Evolutionary conservation across 2,329 filamentous ascomycete genomes (phyloP), one percentile per base, ranked within the genome.

Genomic region (Penicillium sumatraense): DNA sequence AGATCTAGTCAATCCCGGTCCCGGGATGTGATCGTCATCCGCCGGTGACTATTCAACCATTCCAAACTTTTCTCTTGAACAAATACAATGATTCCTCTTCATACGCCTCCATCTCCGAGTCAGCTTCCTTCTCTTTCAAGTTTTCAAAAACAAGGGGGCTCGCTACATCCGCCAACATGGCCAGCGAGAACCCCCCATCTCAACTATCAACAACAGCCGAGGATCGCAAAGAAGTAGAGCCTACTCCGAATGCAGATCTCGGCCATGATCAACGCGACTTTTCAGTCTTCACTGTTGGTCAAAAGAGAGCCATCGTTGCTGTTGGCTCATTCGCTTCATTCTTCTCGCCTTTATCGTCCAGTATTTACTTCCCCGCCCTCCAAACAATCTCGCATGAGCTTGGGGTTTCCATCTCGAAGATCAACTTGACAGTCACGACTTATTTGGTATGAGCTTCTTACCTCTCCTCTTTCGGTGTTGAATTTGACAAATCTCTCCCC

Each of bases 351-450:
- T 62, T 68, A 40, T 77, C 74, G 1, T 64, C 64, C 0, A 72
- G 60, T 16, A 74, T 74, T 27, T 75, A 74, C 51, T 69, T 72
- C 18, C 74, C 74, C 3, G 72, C 72, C 1, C 56, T 77, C 24
- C 66, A 71, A 26, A 64, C 66, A 1, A 67, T 78, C 3, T 71
- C 75, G 0, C 53, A 58, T 3, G 74, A 75, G 24, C 69, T 81
- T 38, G 53, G 73, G 23, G 73, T 79, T 10, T 75, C 78, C 1
- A 67, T 65, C 13, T 72, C 76, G 6, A 67, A 72, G 45, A 75
- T 82, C 60, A 81, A 83, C 58, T 67, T 83, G 54, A 82, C 81
- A 0, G 70, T 83, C 13, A 83, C 80, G 1, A 77, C 77, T 2
- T 83, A 82, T 56, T 66, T 82, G 67, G 75, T 75, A 61, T 42